A percentile compares a stretch with the other conserved stretches of the same genome.
Evolutionary conservation across 176 grass and related monocot genomes (phyloP).

Genomic region (Cocos nucifera): DNA sequence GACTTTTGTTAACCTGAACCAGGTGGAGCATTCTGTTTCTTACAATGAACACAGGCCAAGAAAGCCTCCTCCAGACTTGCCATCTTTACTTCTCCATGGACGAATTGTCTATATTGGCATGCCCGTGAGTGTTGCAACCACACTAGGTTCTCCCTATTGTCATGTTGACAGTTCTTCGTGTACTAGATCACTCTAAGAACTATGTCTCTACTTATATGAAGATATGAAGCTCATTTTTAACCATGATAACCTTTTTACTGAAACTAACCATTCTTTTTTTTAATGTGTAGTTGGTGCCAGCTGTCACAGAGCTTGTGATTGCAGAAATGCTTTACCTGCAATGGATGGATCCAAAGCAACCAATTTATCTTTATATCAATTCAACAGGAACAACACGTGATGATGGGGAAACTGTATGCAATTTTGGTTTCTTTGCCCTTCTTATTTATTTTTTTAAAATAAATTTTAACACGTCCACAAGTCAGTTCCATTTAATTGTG

Average conservation of each 20-base stretch:
- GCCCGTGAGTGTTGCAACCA: conserved; percentile 51
- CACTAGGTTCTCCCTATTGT: no score
- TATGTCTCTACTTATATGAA: no score
- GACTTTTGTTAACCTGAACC: conserved; percentile 10
- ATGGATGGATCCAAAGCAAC: conserved; percentile 71
- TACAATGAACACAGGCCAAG: conserved; percentile 49
- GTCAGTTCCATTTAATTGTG: no score
- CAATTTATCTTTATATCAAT: conserved; percentile 87
- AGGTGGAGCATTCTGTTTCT: conserved; percentile 54
- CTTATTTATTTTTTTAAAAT: background rate
- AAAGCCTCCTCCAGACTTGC: conserved; percentile 62
- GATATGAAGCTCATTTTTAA: background rate
- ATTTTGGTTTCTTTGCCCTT: conserved; percentile 13
- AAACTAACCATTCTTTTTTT: conserved; percentile 9
- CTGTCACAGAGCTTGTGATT: conserved; percentile 78
- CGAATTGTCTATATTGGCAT: conserved; percentile 75
- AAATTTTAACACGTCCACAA: background rate
- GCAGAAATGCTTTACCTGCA: conserved; percentile 87
- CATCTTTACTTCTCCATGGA: conserved; percentile 69
- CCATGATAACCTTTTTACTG: background rate
- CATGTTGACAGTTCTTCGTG: no score
- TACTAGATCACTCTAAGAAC: no score
- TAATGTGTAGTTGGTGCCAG: conserved; percentile 57
- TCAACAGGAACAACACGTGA: conserved; percentile 81
- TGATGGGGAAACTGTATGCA: conserved; percentile 85